Conservation (phyloP, 768 basidiomycete species). For the Strobilomyces echinocephalus region DNA sequence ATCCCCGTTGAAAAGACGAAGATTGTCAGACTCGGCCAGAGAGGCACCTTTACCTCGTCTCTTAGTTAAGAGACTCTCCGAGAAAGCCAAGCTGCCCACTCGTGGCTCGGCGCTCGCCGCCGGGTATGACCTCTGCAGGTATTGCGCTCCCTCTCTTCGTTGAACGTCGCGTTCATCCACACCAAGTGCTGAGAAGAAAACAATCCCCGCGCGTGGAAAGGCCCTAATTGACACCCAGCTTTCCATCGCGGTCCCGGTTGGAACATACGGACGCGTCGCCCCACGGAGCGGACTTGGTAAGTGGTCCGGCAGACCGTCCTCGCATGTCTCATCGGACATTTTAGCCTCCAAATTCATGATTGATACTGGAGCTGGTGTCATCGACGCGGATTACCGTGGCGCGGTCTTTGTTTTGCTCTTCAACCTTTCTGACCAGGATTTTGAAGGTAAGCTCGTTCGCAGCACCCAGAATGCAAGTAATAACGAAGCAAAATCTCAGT, state of each 20-base stretch:
- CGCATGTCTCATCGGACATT: neutral
- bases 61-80: constrained; percentile 80
- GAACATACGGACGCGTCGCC: constrained; percentile 95
- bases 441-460: constrained; percentile 52
- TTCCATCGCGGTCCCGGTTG: constrained; percentile 88
- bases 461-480: neutral
- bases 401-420: constrained; percentile 87
- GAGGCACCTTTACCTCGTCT: constrained; percentile 46
- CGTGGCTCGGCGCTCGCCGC: constrained; percentile 84
- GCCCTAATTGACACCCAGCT: constrained; percentile 88
- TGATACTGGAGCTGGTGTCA: constrained; percentile 94
- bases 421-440: constrained; percentile 88
- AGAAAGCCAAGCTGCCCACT: constrained; percentile 78
- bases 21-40: constrained; percentile 42
- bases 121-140: constrained; percentile 96
- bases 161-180: constrained; percentile 1
- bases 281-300: constrained; percentile 92
- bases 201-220: constrained; percentile 85
- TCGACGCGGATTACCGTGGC: constrained; percentile 96
- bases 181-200: constrained; percentile 74
- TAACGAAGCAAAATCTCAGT: constrained; percentile 43
- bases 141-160: neutral
- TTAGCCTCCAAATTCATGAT: constrained; percentile 96
- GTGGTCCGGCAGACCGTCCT: constrained; percentile 22
- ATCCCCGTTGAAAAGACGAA: constrained; percentile 55